Conservation (phyloP, 257 asterid species). For the Parsonsia alboflavescens region DNA sequence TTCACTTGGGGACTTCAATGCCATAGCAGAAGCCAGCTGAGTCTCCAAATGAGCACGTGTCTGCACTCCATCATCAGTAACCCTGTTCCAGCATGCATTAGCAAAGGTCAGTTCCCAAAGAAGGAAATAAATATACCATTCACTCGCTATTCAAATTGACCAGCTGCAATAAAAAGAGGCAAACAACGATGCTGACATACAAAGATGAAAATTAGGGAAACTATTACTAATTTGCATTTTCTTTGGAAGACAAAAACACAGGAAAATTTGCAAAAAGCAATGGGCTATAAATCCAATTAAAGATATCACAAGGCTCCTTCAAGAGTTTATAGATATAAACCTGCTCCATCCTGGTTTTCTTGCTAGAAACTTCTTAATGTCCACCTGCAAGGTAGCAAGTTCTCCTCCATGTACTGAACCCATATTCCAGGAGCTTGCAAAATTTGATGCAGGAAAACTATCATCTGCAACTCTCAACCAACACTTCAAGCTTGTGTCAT, state of each 20-base stretch:
- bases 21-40: slow-evolving; percentile 88
- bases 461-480: slow-evolving; percentile 98
- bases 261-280: background rate
- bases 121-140: background rate
- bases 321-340: slow-evolving; percentile 26
- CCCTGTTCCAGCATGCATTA: slow-evolving; percentile 45
- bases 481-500: slow-evolving; percentile 75
- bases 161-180: background rate
- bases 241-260: background rate
- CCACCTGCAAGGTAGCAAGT: slow-evolving; percentile 85
- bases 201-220: background rate
- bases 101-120: slow-evolving; percentile 15
- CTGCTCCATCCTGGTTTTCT: slow-evolving; percentile 97
- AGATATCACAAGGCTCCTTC: background rate
- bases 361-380: slow-evolving; percentile 82
- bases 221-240: background rate
- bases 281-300: background rate
- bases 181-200: background rate
- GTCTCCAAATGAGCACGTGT: slow-evolving; percentile 97
- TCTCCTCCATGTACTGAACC: slow-evolving; percentile 87
- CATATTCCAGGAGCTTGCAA: slow-evolving; percentile 82
- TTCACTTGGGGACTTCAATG: slow-evolving; percentile 82
- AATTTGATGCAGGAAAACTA: slow-evolving; percentile 87
- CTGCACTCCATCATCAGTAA: slow-evolving; percentile 89
- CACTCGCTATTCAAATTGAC: slow-evolving; percentile 11